Conservation (phyloP, 352 stramenopile species). For the Phytopythium boreale region DNA sequence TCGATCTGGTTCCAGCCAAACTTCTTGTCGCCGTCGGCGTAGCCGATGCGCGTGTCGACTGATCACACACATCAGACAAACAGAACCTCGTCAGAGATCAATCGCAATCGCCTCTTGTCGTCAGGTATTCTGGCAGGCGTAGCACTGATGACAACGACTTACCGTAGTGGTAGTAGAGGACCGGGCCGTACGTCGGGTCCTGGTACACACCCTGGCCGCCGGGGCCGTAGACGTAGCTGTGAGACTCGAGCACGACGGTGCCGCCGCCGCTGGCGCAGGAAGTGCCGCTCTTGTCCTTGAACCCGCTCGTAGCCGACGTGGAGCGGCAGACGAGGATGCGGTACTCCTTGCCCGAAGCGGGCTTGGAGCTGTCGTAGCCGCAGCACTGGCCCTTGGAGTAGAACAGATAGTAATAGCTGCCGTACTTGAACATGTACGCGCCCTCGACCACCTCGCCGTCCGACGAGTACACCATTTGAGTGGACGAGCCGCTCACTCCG, state of each 20-base stretch:
- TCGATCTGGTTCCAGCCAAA: conserved; percentile 55
- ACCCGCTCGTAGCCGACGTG: conserved; percentile 29
- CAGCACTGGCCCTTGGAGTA: conserved; percentile 36
- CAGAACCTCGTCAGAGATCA: too few relatives aligned
- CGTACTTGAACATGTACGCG: conserved; percentile 34
- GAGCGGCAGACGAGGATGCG: too few relatives aligned
- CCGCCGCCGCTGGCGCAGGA: conserved; percentile 40
- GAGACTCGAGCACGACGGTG: conserved; percentile 34
- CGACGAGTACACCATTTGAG: conserved; percentile 19
- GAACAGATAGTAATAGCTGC: conserved; percentile 44
- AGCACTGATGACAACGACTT: conserved; percentile 1
- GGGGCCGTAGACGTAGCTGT: conserved; percentile 40
- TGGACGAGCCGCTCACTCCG: conserved; percentile 8
- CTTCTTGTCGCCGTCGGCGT: conserved; percentile 41
- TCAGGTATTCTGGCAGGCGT: neutral
- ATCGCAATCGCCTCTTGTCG: neutral
- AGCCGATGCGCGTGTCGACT: conserved; percentile 46
- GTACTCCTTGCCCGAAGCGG: conserved; percentile 39
- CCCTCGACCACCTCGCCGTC: conserved; percentile 33
- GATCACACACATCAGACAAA: neutral
- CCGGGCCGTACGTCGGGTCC: conserved; percentile 32
- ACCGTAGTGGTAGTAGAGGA: conserved; percentile 61
- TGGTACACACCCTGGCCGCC: conserved; percentile 45
- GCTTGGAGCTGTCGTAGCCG: conserved; percentile 18
- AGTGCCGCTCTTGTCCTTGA: conserved; percentile 33